Percentiles rank a stretch among this genome's conserved stretches.
phyloP scores from a whole-genome alignment of 306 rosid genomes.

The Hippophae rhamnoides region DNA sequence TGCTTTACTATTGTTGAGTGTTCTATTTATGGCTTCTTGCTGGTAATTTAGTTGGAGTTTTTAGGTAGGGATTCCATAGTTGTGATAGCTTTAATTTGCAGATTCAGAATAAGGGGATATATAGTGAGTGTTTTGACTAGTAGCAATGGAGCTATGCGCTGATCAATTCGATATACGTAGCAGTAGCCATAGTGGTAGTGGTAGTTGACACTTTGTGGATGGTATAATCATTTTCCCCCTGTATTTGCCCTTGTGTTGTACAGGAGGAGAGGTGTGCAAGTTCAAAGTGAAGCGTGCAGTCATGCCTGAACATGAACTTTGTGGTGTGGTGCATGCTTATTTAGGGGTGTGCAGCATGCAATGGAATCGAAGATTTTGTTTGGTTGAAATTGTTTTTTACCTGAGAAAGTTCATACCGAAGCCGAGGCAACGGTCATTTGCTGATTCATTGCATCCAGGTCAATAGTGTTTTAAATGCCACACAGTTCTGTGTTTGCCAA shows the following conservation, averaged over 20 bases:
- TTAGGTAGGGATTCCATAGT: conserved; percentile 24
- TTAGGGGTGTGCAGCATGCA: conserved; percentile 46
- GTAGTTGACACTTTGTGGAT: conserved; percentile 86
- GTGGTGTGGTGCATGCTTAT: conserved; percentile 30
- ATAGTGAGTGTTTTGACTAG: conserved; percentile 51
- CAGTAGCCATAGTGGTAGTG: conserved; percentile 87
- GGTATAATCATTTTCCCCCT: conserved; percentile 99
- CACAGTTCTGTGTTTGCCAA: conserved; percentile 38
- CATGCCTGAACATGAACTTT: conserved; percentile 72
- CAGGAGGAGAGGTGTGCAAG: conserved; percentile 92
- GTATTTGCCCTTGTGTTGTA: conserved; percentile 99
- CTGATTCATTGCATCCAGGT: conserved; percentile 39
- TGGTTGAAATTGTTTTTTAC: conserved; percentile 29
- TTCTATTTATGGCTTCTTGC: conserved; percentile 23
- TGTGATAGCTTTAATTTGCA: conserved; percentile 32
- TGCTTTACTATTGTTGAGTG: conserved; percentile 43
- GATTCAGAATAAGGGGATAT: conserved; percentile 51
- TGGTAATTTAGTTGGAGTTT: conserved; percentile 11
- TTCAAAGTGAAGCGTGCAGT: conserved; percentile 85
- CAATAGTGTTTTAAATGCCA: conserved; percentile 30
- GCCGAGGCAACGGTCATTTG: conserved; percentile 37
- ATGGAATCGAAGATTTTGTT: conserved; percentile 42
- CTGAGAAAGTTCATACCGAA: conserved; percentile 22
- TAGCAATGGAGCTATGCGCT: conserved; percentile 74
- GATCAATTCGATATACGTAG: conserved; percentile 76